A percentile compares a stretch with the other conserved stretches of the same genome.
Evolutionary conservation across 169 alveolate species (phyloP).

Genomic region (Neospora caninum): DNA sequence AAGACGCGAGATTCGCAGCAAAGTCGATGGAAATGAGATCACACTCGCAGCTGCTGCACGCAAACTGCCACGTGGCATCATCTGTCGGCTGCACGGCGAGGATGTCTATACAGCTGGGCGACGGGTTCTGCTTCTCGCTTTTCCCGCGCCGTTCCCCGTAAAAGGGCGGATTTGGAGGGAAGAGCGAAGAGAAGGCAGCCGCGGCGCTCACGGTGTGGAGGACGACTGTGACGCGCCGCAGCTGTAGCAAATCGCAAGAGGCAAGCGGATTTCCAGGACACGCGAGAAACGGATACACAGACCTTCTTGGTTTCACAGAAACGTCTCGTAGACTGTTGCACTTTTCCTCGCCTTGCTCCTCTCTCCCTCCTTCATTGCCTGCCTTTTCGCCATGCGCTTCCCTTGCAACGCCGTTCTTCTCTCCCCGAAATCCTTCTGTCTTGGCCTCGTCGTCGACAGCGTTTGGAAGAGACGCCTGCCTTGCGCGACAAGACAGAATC

Average conservation of each 20-base stretch:
- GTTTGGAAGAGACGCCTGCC: too few species aligned
- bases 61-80: conserved; percentile 44
- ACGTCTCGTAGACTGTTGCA: too few species aligned
- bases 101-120: conserved; percentile 22
- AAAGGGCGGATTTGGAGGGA: conserved; percentile 43
- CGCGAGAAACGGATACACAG: background rate
- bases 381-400: too few species aligned
- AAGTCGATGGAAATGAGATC: conserved; percentile 34
- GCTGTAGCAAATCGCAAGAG: conserved; percentile 49
- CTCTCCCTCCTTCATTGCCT: background rate
- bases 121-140: background rate
- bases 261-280: background rate
- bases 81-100: conserved; percentile 46
- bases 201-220: conserved; percentile 37
- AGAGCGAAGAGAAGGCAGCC: conserved; percentile 44
- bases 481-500: too few species aligned
- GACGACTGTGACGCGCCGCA: conserved; percentile 56
- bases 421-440: too few species aligned
- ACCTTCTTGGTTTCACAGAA: background rate
- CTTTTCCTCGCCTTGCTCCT: background rate
- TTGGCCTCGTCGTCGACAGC: too few species aligned
- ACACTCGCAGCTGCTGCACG: conserved; percentile 50
- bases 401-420: too few species aligned
- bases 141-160: background rate
- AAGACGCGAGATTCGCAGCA: background rate